phyloP scores from a whole-genome alignment of 176 grass and related monocot genomes.

The Zoysia japonica region DNA sequence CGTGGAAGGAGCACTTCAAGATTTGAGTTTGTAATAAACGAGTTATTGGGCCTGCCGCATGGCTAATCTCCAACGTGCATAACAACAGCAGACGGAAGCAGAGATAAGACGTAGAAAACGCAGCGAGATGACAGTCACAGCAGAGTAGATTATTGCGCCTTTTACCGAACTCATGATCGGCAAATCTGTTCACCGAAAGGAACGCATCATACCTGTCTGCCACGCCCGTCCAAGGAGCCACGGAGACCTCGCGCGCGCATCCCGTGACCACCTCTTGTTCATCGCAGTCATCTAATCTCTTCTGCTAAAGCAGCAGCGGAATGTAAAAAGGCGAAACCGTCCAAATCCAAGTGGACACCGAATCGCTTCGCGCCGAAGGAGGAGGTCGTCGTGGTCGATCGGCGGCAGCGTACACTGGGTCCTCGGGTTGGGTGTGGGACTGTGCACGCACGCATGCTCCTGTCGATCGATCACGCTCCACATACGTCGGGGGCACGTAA shows the following conservation, averaged over 20 bases:
- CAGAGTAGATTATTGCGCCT: not conserved
- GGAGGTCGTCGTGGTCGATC: not conserved
- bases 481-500: slow-evolving; percentile 47
- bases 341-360: not conserved
- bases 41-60: not conserved
- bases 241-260: too few species aligned
- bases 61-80: not conserved
- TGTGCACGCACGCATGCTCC: not conserved
- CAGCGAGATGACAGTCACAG: not conserved
- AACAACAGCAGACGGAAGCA: not conserved
- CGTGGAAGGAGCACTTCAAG: not conserved
- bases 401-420: not conserved
- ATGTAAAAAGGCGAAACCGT: not conserved
- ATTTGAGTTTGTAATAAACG: not conserved
- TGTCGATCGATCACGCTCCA: slow-evolving; percentile 38
- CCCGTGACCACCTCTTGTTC: too few species aligned
- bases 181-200: slow-evolving; percentile 38
- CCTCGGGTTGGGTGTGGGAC: not conserved
- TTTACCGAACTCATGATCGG: slow-evolving; percentile 21
- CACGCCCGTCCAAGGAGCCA: slow-evolving; percentile 30
- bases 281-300: not conserved
- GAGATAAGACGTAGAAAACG: not conserved
- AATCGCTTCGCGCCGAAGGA: not conserved
- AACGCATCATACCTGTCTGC: slow-evolving; percentile 41
- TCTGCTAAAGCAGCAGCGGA: slow-evolving; percentile 9